Conservation (phyloP, 495 filamentous ascomycete species). For the Trichoderma orchidacearum region DNA sequence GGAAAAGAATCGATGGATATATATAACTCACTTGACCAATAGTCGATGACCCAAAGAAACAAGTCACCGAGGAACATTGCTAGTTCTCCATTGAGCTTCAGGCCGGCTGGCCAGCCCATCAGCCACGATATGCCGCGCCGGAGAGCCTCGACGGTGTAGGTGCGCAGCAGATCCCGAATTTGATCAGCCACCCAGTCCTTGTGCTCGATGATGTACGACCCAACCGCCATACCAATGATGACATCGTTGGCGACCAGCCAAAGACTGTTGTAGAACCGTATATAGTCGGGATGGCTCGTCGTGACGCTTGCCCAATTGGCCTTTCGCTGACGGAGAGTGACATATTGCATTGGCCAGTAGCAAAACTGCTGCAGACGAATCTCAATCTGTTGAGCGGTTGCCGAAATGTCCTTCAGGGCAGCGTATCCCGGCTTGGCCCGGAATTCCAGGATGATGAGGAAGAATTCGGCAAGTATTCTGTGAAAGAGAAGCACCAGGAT, state of each 20-base stretch:
- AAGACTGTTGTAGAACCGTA: slow-evolving; percentile 96
- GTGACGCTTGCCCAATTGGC: slow-evolving; percentile 93
- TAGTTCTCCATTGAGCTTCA: slow-evolving; percentile 94
- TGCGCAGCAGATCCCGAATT: slow-evolving; percentile 62
- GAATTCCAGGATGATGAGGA: slow-evolving; percentile 79
- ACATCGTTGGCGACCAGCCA: slow-evolving; percentile 99
- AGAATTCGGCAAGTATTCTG: slow-evolving; percentile 64
- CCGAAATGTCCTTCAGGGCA: slow-evolving; percentile 88
- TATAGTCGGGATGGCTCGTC: slow-evolving; percentile 93
- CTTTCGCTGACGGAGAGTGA: slow-evolving; percentile 75
- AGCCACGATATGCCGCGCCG: slow-evolving; percentile 88
- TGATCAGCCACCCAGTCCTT: slow-evolving; percentile 69
- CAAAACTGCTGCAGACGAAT: slow-evolving; percentile 97
- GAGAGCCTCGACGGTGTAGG: slow-evolving; percentile 80
- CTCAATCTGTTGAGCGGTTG: slow-evolving; percentile 96
- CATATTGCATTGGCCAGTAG: slow-evolving; percentile 96
- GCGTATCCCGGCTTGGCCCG: slow-evolving; percentile 64
- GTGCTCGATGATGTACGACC: slow-evolving; percentile 95
- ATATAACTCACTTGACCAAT: slow-evolving; percentile 62
- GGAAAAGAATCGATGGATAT: too few relatives aligned
- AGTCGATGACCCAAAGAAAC: slow-evolving; percentile 96
- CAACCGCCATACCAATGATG: slow-evolving; percentile 93
- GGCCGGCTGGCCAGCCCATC: slow-evolving; percentile 92
- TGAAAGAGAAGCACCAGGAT: slow-evolving; percentile 68
- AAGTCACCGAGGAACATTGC: slow-evolving; percentile 86